Evolutionary conservation across 768 basidiomycete genomes (phyloP), one percentile per base, ranked within the genome.

Genomic region (Brasilioporus rufonigricans): DNA sequence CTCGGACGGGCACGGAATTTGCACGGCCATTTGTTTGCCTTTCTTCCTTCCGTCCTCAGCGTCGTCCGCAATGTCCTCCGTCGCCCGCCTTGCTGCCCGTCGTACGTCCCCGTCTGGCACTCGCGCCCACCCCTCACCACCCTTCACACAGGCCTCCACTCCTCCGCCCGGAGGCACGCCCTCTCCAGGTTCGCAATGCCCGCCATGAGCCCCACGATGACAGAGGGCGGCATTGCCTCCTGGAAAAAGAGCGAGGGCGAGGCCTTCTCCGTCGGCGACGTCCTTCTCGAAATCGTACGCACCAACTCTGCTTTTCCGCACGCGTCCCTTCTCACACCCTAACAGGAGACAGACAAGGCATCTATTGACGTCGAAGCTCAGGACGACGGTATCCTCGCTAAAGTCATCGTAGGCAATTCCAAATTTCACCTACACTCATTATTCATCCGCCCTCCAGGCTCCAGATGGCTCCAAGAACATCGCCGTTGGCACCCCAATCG

Each of bases 131-230:
- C 4, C 6, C 52, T 58, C 6, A 57, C 53, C 18, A 27, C 3
- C 27, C 44, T n/a, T 31, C 36, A 26, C 50, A 49, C 67, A 96
- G 95, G 85, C 65, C 77, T 98, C 50, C 91, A 94, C 77, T 80
- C 82, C 65, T 94, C 95, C 29, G 80, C 87, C 51, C 82, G 84
- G 58, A 77, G 89, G 63, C 76, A 80, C 76, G 94, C 88, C 36
- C 81, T 98, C 62, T 77, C 89, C 56, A 91, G 86, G 70, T 95
- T 98, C 76, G 78, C 86, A 59, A 95, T 97, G 93, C 95, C 94
- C 54, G 94, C 97, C 63, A 99, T 98, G 96, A 96, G 93, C 59
- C 97, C 97, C 31, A 99, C 97, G 54, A 99, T 99, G 97, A 94
- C 94, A 4, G 97, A 98, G 78, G 97, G 97, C 59, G 97, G 96